phyloP scores from a whole-genome alignment of 2,329 filamentous ascomycete genomes.

The Pseudocercospora fuligena region DNA sequence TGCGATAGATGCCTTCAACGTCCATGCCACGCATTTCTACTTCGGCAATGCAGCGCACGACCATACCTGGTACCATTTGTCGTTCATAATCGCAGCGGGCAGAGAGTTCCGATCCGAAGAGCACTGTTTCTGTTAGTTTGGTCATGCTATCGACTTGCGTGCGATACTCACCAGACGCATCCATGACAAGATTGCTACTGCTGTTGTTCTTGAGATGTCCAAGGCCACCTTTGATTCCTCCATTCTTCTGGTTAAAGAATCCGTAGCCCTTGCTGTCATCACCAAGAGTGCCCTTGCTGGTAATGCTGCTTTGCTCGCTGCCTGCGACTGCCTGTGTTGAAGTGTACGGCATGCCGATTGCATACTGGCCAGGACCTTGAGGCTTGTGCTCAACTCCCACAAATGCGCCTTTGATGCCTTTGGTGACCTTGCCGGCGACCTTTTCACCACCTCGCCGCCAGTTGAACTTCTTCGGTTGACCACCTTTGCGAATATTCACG shows the following conservation, averaged over 20 bases:
- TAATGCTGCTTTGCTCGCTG: conserved; percentile 37
- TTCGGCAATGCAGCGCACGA: conserved; percentile 93
- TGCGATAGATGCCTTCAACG: conserved; percentile 95
- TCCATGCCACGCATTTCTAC: conserved; percentile 97
- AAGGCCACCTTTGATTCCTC: conserved; percentile 37
- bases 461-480: conserved; percentile 91
- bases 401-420: conserved; percentile 91
- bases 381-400: conserved; percentile 49
- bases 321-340: conserved; percentile 37
- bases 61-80: conserved; percentile 84
- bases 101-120: conserved; percentile 89
- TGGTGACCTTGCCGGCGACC: conserved; percentile 90
- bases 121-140: conserved; percentile 47
- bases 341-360: conserved; percentile 41
- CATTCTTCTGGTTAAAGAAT: conserved; percentile 45
- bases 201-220: conserved; percentile 51
- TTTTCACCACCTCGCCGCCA: conserved; percentile 98
- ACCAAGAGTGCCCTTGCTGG: conserved; percentile 30
- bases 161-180: conserved; percentile 39
- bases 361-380: conserved; percentile 30
- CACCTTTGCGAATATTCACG: conserved; percentile 88
- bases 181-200: conserved; percentile 47
- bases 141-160: not conserved
- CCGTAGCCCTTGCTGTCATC: conserved; percentile 37
- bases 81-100: conserved; percentile 88